Conservation (phyloP, 2,329 filamentous ascomycete species). For the Tolypocladium pustulatum region DNA sequence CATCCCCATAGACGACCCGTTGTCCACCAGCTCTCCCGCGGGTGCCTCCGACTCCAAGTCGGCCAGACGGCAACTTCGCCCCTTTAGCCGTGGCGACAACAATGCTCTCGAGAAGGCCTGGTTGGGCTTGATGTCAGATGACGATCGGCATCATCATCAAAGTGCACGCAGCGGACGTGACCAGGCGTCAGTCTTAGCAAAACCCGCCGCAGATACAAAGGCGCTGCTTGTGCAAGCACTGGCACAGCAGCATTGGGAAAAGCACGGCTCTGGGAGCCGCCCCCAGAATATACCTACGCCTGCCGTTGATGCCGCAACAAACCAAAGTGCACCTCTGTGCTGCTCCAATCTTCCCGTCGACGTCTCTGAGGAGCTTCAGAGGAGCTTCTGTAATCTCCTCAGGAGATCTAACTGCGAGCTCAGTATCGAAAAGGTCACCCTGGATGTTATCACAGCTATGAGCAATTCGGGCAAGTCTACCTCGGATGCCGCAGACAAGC, state of each 20-base stretch:
- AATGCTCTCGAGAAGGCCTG: slow-evolving; percentile 70
- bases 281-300: background rate
- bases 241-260: slow-evolving; percentile 34
- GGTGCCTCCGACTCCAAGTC: slow-evolving; percentile 37
- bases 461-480: slow-evolving; percentile 5
- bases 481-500: background rate
- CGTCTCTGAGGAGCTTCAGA: slow-evolving; percentile 34
- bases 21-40: slow-evolving; percentile 53
- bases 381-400: slow-evolving; percentile 38
- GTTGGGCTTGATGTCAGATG: slow-evolving; percentile 45
- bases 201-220: slow-evolving; percentile 10
- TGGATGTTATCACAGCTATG: slow-evolving; percentile 31
- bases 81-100: slow-evolving; percentile 73
- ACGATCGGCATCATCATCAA: slow-evolving; percentile 36
- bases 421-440: slow-evolving; percentile 31
- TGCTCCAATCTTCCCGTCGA: slow-evolving; percentile 38
- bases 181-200: slow-evolving; percentile 22
- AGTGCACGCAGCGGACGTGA: slow-evolving; percentile 13
- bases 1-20: slow-evolving; percentile 76
- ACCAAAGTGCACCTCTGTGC: slow-evolving; percentile 33
- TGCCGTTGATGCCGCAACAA: slow-evolving; percentile 15
- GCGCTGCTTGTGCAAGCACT: slow-evolving; percentile 29
- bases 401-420: slow-evolving; percentile 29
- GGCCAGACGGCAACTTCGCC: slow-evolving; percentile 54
- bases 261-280: slow-evolving; percentile 23